Evolutionary conservation across 257 asterid species (phyloP).

Genomic region (Hygrophila difformis): DNA sequence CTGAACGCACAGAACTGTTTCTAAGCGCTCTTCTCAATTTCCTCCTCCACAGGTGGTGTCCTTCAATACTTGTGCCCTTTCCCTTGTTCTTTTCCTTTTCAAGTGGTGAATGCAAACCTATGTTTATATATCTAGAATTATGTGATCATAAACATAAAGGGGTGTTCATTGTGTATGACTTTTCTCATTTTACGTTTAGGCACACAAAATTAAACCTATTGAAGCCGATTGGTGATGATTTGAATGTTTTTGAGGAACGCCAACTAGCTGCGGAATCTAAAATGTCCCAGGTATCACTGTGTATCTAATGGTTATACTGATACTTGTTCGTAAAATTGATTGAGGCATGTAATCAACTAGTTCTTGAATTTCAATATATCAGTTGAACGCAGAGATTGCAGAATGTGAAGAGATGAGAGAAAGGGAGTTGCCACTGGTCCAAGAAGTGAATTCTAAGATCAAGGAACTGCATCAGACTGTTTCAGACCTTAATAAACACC

Average conservation of each 20-base stretch:
- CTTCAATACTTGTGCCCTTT: not conserved
- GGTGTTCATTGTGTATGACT: slow-evolving; percentile 1
- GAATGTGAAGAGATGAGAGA: slow-evolving; percentile 47
- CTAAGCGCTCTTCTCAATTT: slow-evolving; percentile 77
- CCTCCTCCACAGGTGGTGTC: slow-evolving; percentile 51
- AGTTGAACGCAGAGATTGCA: slow-evolving; percentile 58
- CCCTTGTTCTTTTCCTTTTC: not conserved
- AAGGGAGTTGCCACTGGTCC: slow-evolving; percentile 58
- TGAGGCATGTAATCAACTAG: slow-evolving; percentile 11
- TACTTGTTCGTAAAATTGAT: not conserved
- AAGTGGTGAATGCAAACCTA: not conserved
- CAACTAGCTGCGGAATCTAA: slow-evolving; percentile 38
- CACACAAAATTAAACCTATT: slow-evolving; percentile 36
- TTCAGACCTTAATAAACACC: slow-evolving; percentile 68
- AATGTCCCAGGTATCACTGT: slow-evolving; percentile 44
- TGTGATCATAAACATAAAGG: not conserved
- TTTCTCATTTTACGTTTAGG: slow-evolving; percentile 21
- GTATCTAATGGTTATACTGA: slow-evolving; percentile 7
- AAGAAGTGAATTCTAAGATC: slow-evolving; percentile 48
- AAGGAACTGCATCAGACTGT: slow-evolving; percentile 58
- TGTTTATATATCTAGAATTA: not conserved
- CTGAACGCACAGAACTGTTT: slow-evolving; percentile 62
- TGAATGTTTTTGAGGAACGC: slow-evolving; percentile 42
- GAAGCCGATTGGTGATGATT: slow-evolving; percentile 43
- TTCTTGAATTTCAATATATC: slow-evolving; percentile 13